A percentile compares a stretch with the other conserved stretches of the same genome.
These are phyloP conservation scores for Neurospora sp. DNA, from an alignment of 495 filamentous ascomycete species.

Conservation along the genomic window DNA sequence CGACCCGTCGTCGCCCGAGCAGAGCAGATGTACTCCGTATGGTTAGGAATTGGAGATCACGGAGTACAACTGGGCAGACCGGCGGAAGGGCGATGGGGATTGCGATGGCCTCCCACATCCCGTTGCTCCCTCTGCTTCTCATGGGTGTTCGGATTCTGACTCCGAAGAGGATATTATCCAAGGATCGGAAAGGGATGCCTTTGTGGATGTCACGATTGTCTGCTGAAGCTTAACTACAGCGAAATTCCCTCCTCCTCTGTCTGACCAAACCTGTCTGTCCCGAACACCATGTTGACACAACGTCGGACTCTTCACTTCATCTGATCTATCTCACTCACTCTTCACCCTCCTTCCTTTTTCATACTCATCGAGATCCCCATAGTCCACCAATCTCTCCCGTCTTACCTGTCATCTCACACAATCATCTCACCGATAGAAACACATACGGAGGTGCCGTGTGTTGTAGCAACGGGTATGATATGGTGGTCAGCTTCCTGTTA, in stretches of 20 bases:
- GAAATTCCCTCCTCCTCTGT: no score
- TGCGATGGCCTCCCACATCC: background rate
- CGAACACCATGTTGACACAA: no score
- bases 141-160: background rate
- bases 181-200: no score
- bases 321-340: background rate
- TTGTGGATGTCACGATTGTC: background rate
- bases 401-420: background rate
- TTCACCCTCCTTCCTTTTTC: background rate
- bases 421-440: background rate
- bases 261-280: no score
- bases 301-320: no score
- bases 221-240: background rate
- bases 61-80: background rate
- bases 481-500: background rate
- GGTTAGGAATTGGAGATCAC: background rate
- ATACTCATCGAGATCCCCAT: background rate
- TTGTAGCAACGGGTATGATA: background rate
- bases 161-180: no score
- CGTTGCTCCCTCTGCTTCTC: background rate
- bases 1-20: no score
- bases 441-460: background rate
- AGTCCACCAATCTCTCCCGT: background rate
- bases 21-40: background rate
- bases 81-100: no score